Conservation (phyloP, 495 filamentous ascomycete species). For the Aspergillus olivimuriae region DNA sequence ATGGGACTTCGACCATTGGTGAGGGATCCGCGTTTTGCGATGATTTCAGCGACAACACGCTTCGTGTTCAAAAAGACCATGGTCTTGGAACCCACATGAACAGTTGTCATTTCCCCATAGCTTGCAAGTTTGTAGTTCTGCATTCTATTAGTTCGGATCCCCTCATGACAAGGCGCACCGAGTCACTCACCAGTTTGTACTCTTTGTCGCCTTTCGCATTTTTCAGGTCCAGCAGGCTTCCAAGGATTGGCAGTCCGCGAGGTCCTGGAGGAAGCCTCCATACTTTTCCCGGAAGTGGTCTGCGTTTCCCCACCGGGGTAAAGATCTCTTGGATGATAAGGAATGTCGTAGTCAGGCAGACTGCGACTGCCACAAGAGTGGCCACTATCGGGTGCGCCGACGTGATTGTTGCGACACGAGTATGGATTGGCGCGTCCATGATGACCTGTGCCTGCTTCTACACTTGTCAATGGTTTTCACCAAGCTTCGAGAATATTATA, state of each 20-base stretch:
- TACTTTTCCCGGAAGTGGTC: conserved; percentile 7
- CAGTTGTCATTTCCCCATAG: conserved; percentile 32
- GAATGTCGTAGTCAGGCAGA: neutral
- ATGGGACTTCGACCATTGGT: conserved; percentile 28
- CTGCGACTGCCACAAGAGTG: neutral
- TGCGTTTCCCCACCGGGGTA: conserved; percentile 10
- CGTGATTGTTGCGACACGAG: neutral
- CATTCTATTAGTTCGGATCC: neutral
- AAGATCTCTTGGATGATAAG: conserved; percentile 9
- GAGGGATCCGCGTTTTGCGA: conserved; percentile 23
- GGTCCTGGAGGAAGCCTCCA: conserved; percentile 21
- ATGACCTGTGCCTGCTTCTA: too few species aligned
- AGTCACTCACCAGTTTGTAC: conserved; percentile 2
- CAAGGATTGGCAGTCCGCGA: conserved; percentile 15
- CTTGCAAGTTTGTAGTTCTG: conserved; percentile 2
- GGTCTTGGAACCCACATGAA: conserved; percentile 27
- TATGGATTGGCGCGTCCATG: too few species aligned
- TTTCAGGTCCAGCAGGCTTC: conserved; percentile 11
- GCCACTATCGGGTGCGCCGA: neutral
- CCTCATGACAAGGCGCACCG: neutral
- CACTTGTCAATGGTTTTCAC: too few species aligned
- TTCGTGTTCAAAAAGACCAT: conserved; percentile 31
- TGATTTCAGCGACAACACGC: conserved; percentile 27
- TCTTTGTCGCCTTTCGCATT: conserved; percentile 4
- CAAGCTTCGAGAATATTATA: too few species aligned